Evolutionary conservation across 2,329 filamentous ascomycete species (phyloP).

Genomic region (Colletotrichum cordylinicola): DNA sequence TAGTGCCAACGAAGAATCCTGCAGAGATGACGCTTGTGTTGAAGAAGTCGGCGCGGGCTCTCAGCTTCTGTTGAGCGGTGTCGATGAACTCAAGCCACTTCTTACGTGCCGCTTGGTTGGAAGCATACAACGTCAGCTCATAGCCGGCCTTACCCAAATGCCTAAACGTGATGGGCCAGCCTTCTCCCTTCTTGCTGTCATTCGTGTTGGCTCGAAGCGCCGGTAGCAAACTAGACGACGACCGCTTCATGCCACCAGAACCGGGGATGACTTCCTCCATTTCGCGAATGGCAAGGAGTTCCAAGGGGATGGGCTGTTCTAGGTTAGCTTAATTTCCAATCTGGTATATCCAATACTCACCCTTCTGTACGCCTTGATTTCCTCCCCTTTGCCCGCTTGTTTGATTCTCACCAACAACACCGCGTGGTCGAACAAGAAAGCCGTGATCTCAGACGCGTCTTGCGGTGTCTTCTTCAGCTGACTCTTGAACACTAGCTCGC

Average conservation of each 20-base stretch:
- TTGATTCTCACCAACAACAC: slow-evolving; percentile 91
- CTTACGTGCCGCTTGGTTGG: slow-evolving; percentile 83
- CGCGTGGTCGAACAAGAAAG: slow-evolving; percentile 95
- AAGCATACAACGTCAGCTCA: slow-evolving; percentile 86
- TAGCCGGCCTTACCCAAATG: slow-evolving; percentile 96
- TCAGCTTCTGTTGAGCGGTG: slow-evolving; percentile 83
- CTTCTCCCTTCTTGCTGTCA: slow-evolving; percentile 70
- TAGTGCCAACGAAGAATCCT: slow-evolving; percentile 67
- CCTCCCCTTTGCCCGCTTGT: slow-evolving; percentile 89
- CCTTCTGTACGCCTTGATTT: slow-evolving; percentile 91
- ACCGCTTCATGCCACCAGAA: slow-evolving; percentile 80
- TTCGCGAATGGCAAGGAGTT: slow-evolving; percentile 90
- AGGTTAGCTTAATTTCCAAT: neutral
- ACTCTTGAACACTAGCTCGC: slow-evolving; percentile 93
- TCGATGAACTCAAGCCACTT: slow-evolving; percentile 99
- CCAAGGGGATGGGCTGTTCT: slow-evolving; percentile 82
- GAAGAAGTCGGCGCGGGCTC: slow-evolving; percentile 91
- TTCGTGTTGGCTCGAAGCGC: slow-evolving; percentile 51
- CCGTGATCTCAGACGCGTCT: slow-evolving; percentile 80
- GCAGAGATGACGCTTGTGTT: slow-evolving; percentile 69
- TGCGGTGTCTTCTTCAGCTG: slow-evolving; percentile 91
- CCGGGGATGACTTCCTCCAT: slow-evolving; percentile 96
- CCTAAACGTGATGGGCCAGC: slow-evolving; percentile 94
- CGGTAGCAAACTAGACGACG: slow-evolving; percentile 83
- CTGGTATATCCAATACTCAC: slow-evolving; percentile 38